phyloP scores from a whole-genome alignment of 2,329 filamentous ascomycete genomes.

The Aureobasidium lini region DNA sequence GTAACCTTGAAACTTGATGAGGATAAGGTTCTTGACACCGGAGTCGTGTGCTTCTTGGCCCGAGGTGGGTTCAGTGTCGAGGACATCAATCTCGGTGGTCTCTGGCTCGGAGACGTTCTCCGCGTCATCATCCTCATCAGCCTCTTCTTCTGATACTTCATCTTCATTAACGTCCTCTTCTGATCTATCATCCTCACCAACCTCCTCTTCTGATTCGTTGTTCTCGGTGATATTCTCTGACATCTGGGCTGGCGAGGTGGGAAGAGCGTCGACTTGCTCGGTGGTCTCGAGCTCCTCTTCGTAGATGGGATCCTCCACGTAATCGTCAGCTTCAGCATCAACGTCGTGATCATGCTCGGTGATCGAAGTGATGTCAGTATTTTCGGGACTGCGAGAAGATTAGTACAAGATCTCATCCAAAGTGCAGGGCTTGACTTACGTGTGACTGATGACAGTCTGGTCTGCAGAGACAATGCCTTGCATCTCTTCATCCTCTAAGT shows the following conservation, averaged over 20 bases:
- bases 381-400: neutral
- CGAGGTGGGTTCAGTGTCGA: neutral
- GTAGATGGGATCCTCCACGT: neutral
- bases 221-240: neutral
- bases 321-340: neutral
- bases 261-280: neutral
- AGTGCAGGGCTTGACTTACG: neutral
- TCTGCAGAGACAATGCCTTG: neutral
- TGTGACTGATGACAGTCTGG: neutral
- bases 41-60: neutral
- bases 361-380: neutral
- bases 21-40: neutral
- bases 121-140: neutral
- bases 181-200: neutral
- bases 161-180: neutral
- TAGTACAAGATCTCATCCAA: neutral
- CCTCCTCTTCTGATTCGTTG: neutral
- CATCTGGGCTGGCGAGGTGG: neutral
- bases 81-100: neutral
- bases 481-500: neutral
- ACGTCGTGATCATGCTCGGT: neutral
- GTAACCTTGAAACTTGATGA: neutral
- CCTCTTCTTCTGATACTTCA: slow-evolving; percentile 6
- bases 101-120: neutral
- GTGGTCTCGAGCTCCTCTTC: neutral